These are phyloP conservation scores for Hypoxylon rubiginosum DNA, from an alignment of 2,329 filamentous ascomycete genomes.

Conservation along the genomic window DNA sequence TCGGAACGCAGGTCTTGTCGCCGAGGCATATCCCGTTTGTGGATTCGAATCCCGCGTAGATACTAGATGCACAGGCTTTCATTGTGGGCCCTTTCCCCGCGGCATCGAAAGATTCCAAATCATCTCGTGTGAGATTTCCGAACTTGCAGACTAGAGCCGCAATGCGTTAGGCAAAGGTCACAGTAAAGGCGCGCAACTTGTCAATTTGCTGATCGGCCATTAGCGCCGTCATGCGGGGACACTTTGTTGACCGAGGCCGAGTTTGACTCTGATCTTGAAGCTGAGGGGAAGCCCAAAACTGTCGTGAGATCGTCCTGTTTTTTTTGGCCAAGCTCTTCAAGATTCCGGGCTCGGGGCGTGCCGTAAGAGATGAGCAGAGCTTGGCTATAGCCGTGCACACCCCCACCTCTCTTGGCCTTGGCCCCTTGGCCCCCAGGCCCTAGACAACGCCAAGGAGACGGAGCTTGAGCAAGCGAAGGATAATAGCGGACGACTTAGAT, in stretches of 20 bases:
- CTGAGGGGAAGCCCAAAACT: neutral
- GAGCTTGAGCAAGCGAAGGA: neutral
- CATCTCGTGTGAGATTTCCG: slow-evolving; percentile 8
- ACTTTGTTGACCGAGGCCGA: neutral
- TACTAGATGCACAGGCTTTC: neutral
- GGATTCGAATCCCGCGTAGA: neutral
- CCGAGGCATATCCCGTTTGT: neutral
- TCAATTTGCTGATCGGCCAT: neutral
- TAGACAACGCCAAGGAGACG: neutral
- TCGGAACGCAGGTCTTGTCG: neutral
- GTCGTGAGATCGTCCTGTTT: slow-evolving; percentile 7
- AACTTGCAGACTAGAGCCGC: slow-evolving; percentile 2
- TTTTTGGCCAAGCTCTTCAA: slow-evolving; percentile 3
- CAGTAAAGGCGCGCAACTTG: slow-evolving; percentile 8
- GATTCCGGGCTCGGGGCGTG: slow-evolving; percentile 20
- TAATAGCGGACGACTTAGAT: neutral
- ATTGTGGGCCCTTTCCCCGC: slow-evolving; percentile 14
- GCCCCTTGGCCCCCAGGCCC: too few species aligned
- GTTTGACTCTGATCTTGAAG: neutral
- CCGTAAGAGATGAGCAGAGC: slow-evolving; percentile 4
- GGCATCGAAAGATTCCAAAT: slow-evolving; percentile 28
- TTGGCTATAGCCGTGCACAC: slow-evolving; percentile 14
- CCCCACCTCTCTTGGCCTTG: too few species aligned
- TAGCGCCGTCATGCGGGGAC: slow-evolving; percentile 1
- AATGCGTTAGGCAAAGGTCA: neutral